Conservation (phyloP, 2,329 filamentous ascomycete genomes). For the Capronia americana region DNA sequence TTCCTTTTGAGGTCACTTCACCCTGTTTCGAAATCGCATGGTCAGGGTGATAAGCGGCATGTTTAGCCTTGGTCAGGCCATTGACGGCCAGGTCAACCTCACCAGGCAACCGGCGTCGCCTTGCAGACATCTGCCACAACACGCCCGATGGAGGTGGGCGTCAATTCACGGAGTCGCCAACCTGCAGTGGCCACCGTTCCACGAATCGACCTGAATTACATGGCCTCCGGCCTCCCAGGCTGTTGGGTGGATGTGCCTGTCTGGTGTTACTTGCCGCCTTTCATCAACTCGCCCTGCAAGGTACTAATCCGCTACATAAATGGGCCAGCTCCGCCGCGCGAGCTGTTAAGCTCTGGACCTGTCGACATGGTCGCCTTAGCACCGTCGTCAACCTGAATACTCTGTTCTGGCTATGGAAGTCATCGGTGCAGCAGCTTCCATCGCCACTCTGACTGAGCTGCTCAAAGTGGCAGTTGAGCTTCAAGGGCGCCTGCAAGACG, state of each 20-base stretch:
- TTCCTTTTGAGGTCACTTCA: not conserved
- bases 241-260: not conserved
- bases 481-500: not conserved
- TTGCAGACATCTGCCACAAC: not conserved
- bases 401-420: not conserved
- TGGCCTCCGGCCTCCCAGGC: not conserved
- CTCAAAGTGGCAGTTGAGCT: conserved; percentile 9
- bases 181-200: not conserved
- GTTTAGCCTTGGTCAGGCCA: not conserved
- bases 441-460: not conserved
- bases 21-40: not conserved
- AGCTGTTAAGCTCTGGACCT: not conserved
- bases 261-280: not conserved
- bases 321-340: not conserved
- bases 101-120: not conserved
- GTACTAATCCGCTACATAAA: not conserved
- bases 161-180: not conserved
- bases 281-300: not conserved
- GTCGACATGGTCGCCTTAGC: not conserved
- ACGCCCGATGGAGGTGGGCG: not conserved
- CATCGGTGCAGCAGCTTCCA: not conserved
- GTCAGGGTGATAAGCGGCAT: not conserved
- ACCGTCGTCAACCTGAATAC: not conserved
- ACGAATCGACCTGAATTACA: not conserved
- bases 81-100: not conserved